Base-by-base conservation (phyloP, 2,329 filamentous ascomycete species). In the Ascochyta lentis region DNA sequence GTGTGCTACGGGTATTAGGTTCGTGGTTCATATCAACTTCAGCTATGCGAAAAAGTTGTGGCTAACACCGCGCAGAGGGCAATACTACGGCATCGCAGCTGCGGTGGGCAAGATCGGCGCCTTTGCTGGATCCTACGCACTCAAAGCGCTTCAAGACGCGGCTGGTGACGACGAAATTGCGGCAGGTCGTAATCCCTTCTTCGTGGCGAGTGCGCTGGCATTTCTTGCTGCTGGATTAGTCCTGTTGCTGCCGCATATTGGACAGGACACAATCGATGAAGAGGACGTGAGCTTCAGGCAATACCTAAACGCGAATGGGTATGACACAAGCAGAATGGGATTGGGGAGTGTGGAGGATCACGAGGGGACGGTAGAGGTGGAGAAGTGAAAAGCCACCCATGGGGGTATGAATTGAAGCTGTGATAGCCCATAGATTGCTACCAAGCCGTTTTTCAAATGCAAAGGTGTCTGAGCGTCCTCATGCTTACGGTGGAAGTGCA, bases 151-250 rank as follows among this genome's bases (percentile, higher is more conserved):
- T 19, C 81, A 77, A 52, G 72, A 66, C 26, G 66, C 69, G 26
- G 74, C 73, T 2, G 71, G 73, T 7, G 62, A 69, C n/a, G 71
- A 73, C 45, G 48, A 60, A 31, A 67, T 71, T 19, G 71, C 84
- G 19, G 81, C 82, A 5, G 91, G 91, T 0, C 92, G 96, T 71
- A 92, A 96, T 64, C 92, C 92, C 0, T 97, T 96, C 78, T 96
- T 87, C 75, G 91, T 97, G n/a, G 88, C 88, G 2, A 89, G 88
- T 35, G 80, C 84, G 23, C 76, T 96, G 51, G 95, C 91, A 64
- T 79, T 96, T 44, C 88, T 87, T 2, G 91, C 90, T 0, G 76
- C 78, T 9, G 73, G 93, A 26, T 85, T 86, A 1, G 78, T 89
- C 8, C 84, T 92, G 65, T 83, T 84, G 54, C 75, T 96, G 45